Evolutionary conservation across 2,329 filamentous ascomycete genomes (phyloP).

Genomic region (Rhytidhysteron rufulum): DNA sequence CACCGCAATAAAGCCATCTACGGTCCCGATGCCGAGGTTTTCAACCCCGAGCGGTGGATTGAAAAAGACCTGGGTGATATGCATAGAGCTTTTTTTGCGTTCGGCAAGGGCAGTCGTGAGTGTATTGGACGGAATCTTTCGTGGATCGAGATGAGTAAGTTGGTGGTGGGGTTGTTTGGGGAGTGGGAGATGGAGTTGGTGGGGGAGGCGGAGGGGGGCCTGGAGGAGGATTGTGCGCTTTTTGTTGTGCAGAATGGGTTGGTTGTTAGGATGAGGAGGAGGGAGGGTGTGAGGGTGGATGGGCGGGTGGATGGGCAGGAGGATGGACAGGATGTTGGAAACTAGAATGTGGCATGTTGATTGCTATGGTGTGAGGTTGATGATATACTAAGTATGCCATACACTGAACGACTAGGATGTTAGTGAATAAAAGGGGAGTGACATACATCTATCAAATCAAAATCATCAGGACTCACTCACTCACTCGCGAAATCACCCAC

Average conservation of each 20-base stretch:
- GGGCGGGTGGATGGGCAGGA: no score
- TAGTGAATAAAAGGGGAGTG: no score
- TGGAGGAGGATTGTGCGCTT: constrained; percentile 22
- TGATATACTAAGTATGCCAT: no score
- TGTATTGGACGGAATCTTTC: constrained; percentile 20
- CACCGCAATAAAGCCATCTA: constrained; percentile 26
- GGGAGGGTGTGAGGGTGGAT: no score
- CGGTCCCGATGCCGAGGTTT: constrained; percentile 30
- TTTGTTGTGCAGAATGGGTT: constrained; percentile 1
- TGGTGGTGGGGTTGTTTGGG: constrained; percentile 33
- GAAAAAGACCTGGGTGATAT: constrained; percentile 24
- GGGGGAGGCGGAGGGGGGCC: constrained; percentile 25
- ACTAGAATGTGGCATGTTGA: no score
- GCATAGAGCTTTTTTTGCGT: constrained; percentile 32
- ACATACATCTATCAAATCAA: no score
- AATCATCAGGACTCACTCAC: no score
- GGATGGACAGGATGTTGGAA: no score
- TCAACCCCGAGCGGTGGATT: constrained; percentile 42
- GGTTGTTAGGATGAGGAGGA: neutral
- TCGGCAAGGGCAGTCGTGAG: constrained; percentile 27
- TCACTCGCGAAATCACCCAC: no score
- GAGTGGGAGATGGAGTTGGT: constrained; percentile 30
- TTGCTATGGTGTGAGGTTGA: no score
- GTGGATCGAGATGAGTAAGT: constrained; percentile 33
- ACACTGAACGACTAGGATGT: no score